These are phyloP conservation scores for Thinopyrum elongatum DNA, from an alignment of 176 grass and related monocot genomes.

Conservation along the genomic window DNA sequence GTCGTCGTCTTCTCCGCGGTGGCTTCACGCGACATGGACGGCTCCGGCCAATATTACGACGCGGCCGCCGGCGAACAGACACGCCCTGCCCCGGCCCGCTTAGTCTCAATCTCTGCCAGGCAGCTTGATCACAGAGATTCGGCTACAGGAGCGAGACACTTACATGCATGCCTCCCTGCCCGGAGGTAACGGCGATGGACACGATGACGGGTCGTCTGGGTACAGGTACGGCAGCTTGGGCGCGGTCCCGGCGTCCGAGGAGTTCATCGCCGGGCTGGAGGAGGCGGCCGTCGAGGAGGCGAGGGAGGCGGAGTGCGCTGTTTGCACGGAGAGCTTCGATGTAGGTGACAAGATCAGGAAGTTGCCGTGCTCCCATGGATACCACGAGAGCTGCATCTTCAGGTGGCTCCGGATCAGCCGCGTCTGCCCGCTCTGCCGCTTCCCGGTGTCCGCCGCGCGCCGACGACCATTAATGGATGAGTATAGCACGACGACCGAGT, in stretches of 20 bases:
- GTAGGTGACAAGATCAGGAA: not conserved
- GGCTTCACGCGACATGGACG: constrained; percentile 4
- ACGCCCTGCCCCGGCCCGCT: not conserved
- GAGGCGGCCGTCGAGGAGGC: not conserved
- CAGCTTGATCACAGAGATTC: not conserved
- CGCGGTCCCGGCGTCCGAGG: not conserved
- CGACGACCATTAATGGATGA: not conserved
- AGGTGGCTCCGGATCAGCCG: not conserved
- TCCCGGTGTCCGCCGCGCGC: not conserved
- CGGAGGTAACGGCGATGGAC: not conserved
- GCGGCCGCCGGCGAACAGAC: not conserved
- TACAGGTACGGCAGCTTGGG: not conserved
- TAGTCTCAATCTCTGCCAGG: not conserved
- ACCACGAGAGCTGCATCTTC: not conserved
- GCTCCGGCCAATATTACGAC: not conserved
- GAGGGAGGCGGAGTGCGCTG: not conserved
- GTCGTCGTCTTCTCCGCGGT: not conserved
- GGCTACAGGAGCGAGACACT: not conserved
- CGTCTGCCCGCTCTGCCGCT: constrained; percentile 1
- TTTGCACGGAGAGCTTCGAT: not conserved
- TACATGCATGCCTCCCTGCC: not conserved
- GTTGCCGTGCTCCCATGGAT: not conserved
- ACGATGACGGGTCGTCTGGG: too few species aligned
- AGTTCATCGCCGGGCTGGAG: not conserved
- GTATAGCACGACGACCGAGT: too few species aligned